phyloP scores from a whole-genome alignment of 441 rosid genomes.

The Brassica balearica region DNA sequence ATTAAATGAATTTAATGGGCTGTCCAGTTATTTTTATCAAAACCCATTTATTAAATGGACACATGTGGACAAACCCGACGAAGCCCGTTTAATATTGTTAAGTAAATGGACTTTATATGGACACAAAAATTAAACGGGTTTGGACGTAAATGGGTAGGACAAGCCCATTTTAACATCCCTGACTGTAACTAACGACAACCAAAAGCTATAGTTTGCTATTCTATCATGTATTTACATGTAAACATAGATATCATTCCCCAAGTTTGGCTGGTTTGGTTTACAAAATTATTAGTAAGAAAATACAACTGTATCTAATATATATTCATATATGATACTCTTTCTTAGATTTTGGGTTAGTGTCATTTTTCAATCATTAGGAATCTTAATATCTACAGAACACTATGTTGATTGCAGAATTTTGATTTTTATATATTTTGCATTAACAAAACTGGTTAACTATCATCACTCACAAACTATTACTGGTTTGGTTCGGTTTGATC shows the following conservation, averaged over 20 bases:
- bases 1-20: too few species aligned
- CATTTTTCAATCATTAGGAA: too few species aligned
- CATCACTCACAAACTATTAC: not conserved
- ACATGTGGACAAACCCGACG: too few species aligned
- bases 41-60: too few species aligned
- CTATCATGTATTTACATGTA: not conserved
- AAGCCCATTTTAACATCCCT: too few species aligned
- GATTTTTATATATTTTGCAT: too few species aligned
- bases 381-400: not conserved
- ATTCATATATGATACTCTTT: not conserved
- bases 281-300: not conserved
- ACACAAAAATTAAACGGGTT: too few species aligned
- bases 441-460: not conserved
- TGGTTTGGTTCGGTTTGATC: not conserved
- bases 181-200: conserved; percentile 8
- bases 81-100: too few species aligned
- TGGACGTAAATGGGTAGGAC: too few species aligned
- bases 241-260: not conserved
- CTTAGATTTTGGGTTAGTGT: not conserved
- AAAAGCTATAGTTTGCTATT: not conserved
- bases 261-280: not conserved
- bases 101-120: too few species aligned
- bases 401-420: not conserved
- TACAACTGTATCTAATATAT: not conserved
- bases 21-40: too few species aligned